These are phyloP conservation scores for Pseudogymnoascus sp. DNA, from an alignment of 2,329 filamentous ascomycete species.

Conservation along the genomic window DNA sequence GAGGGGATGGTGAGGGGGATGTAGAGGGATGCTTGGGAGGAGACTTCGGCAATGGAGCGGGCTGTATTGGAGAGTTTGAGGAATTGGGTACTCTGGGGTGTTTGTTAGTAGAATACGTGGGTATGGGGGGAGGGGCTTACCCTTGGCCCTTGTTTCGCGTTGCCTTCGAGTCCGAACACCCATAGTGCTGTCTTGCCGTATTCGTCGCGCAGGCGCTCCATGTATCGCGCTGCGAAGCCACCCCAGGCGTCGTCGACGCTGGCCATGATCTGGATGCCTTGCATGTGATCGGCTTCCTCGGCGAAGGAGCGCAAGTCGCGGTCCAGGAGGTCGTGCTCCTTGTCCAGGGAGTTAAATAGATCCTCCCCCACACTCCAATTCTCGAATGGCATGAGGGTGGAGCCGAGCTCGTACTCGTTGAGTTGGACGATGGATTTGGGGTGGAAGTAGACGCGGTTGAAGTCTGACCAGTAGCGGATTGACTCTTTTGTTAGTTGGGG, in stretches of 20 bases:
- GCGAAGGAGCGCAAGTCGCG: slow-evolving; percentile 81
- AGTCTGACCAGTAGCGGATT: slow-evolving; percentile 97
- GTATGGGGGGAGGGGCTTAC: slow-evolving; percentile 31
- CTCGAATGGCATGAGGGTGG: slow-evolving; percentile 72
- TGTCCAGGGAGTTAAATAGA: slow-evolving; percentile 63
- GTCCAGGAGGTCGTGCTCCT: slow-evolving; percentile 79
- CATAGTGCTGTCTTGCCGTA: slow-evolving; percentile 81
- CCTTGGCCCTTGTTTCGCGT: slow-evolving; percentile 41
- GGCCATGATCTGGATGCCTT: slow-evolving; percentile 72
- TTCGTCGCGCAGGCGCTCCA: slow-evolving; percentile 77
- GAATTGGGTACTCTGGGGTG: slow-evolving; percentile 47
- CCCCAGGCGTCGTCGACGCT: slow-evolving; percentile 73
- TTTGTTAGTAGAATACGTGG: not conserved
- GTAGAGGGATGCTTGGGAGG: slow-evolving; percentile 64
- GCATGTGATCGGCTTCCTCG: slow-evolving; percentile 88
- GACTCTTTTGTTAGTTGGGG: slow-evolving; percentile 56
- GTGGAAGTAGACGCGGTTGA: slow-evolving; percentile 85
- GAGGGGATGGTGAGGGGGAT: slow-evolving; percentile 64
- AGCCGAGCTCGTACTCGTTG: slow-evolving; percentile 78
- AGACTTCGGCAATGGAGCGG: slow-evolving; percentile 58
- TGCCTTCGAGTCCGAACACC: slow-evolving; percentile 74
- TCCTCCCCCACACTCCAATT: slow-evolving; percentile 65
- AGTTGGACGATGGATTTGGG: slow-evolving; percentile 80
- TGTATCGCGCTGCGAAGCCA: slow-evolving; percentile 63
- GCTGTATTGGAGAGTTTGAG: slow-evolving; percentile 66